phyloP scores from a whole-genome alignment of 768 basidiomycete species.

The Astraeus odoratus region DNA sequence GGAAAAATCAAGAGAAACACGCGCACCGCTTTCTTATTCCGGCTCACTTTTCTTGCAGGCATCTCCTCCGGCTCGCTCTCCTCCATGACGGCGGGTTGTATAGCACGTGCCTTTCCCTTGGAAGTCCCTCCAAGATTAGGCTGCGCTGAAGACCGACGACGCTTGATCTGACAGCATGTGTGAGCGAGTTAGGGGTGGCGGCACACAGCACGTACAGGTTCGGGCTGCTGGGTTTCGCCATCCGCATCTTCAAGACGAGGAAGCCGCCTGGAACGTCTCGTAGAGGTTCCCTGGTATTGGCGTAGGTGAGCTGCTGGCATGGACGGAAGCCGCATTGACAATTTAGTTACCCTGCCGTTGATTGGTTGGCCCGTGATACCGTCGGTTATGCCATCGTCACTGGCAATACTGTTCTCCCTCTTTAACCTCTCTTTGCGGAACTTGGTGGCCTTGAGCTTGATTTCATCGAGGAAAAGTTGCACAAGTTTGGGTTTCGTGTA shows the following conservation, averaged over 20 bases:
- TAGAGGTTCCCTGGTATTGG: conserved; percentile 18
- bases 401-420: conserved; percentile 64
- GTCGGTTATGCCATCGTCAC: conserved; percentile 78
- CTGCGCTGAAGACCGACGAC: conserved; percentile 74
- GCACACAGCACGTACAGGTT: conserved; percentile 42
- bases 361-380: conserved; percentile 75
- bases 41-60: conserved; percentile 52
- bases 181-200: conserved; percentile 9
- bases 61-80: conserved; percentile 72
- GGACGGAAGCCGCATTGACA: neutral
- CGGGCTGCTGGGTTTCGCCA: conserved; percentile 37
- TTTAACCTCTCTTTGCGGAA: conserved; percentile 59
- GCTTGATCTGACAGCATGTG: conserved; percentile 50
- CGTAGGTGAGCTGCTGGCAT: neutral
- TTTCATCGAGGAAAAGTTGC: conserved; percentile 69
- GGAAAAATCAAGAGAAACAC: neutral
- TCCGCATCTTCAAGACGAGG: conserved; percentile 49
- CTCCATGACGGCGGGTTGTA: conserved; percentile 47
- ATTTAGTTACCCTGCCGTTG: conserved; percentile 44
- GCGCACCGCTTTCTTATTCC: conserved; percentile 53
- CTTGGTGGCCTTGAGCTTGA: conserved; percentile 51
- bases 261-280: conserved; percentile 53
- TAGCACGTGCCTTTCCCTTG: conserved; percentile 27
- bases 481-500: conserved; percentile 76
- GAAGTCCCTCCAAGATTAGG: conserved; percentile 52